These are phyloP conservation scores for Peronospora tabacina DNA, from an alignment of 352 stramenopile species.

Conservation along the genomic window DNA sequence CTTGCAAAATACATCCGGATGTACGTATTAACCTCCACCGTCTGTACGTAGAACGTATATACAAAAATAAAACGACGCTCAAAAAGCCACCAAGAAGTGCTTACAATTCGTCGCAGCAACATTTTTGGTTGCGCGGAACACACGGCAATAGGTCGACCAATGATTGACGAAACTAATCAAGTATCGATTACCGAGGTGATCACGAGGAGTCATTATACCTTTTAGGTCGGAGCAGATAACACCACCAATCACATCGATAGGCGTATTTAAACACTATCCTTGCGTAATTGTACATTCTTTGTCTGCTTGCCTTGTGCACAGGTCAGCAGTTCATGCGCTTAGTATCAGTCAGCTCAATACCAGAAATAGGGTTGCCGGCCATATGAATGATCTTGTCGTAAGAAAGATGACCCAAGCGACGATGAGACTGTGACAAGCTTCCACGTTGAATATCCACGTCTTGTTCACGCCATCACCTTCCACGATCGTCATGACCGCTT, in stretches of 20 bases:
- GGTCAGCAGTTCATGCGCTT: not conserved
- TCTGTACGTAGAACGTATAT: not conserved
- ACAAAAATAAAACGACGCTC: not conserved
- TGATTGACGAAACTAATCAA: not conserved
- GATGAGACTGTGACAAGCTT: not conserved
- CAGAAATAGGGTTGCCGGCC: not conserved
- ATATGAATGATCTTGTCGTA: not conserved
- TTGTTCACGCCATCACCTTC: not conserved
- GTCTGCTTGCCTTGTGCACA: not conserved
- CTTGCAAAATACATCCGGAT: not conserved
- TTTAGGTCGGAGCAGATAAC: not conserved
- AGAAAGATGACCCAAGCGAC: not conserved
- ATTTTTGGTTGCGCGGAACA: not conserved
- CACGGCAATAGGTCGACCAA: not conserved
- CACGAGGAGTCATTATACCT: not conserved
- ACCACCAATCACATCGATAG: too few relatives aligned
- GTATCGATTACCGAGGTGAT: not conserved
- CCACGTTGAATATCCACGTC: not conserved
- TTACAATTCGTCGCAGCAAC: not conserved
- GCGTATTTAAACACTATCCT: not conserved
- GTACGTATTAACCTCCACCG: not conserved
- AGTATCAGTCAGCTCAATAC: not conserved
- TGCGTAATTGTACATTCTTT: not conserved
- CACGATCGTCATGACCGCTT: not conserved
- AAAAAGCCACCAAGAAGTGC: not conserved